phyloP scores from a whole-genome alignment of 495 filamentous ascomycete species.

The Hypoxylon crocopeplum region DNA sequence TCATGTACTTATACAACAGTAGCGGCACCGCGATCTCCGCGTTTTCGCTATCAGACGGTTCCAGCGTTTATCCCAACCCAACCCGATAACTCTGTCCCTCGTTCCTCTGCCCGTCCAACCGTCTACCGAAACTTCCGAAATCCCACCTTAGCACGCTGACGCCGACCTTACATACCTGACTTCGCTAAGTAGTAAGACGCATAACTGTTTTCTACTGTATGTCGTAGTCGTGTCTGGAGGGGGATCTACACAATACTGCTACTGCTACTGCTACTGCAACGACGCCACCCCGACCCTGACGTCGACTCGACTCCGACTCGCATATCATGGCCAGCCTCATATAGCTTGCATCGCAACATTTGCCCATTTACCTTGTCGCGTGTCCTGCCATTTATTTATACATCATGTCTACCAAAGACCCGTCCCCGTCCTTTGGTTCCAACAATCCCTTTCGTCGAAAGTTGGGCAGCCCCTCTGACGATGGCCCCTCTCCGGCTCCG shows the following conservation, averaged over 20 bases:
- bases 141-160: conserved; percentile 10
- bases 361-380: conserved; percentile 21
- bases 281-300: conserved; percentile 1
- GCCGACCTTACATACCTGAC: conserved; percentile 11
- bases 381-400: conserved; percentile 14
- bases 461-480: conserved; percentile 24
- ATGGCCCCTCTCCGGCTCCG: conserved; percentile 9
- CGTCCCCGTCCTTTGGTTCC: conserved; percentile 45
- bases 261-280: background rate
- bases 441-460: conserved; percentile 59
- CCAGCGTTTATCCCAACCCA: background rate
- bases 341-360: conserved; percentile 19
- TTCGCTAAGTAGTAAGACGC: background rate
- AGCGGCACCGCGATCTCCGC: background rate
- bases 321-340: conserved; percentile 41
- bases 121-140: conserved; percentile 37
- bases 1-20: no score
- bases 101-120: no score
- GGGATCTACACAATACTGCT: conserved; percentile 28
- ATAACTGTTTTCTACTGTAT: conserved; percentile 17
- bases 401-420: conserved; percentile 31
- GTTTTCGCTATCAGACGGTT: background rate
- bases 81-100: conserved; percentile 27
- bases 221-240: conserved; percentile 26
- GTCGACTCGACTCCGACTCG: conserved; percentile 18